Evolutionary conservation across 768 basidiomycete genomes (phyloP).

Genomic region (Tulasnella sp.): DNA sequence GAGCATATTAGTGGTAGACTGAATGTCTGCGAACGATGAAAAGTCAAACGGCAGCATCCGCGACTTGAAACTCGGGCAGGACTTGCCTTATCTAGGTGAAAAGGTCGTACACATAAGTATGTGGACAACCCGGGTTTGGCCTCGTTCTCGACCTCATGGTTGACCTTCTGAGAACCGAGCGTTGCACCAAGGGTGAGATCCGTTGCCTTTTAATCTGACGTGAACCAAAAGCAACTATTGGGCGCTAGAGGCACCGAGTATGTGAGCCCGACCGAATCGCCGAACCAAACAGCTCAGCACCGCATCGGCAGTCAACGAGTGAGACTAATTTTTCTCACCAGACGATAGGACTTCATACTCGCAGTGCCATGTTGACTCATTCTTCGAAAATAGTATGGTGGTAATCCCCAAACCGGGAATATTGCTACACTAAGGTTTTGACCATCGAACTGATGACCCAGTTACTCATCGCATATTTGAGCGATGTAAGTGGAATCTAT

Average conservation of each 20-base stretch:
- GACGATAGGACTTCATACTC: too few relatives aligned
- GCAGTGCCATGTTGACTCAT: too few relatives aligned
- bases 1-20: not conserved
- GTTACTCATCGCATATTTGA: not conserved
- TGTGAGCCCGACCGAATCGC: not conserved
- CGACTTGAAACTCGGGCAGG: not conserved
- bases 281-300: not conserved
- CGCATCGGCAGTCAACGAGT: too few relatives aligned
- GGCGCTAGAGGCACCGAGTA: not conserved
- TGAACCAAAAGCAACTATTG: not conserved
- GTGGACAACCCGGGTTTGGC: not conserved
- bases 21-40: not conserved
- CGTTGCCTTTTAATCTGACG: not conserved
- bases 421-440: not conserved
- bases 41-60: too few relatives aligned
- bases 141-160: constrained; percentile 29
- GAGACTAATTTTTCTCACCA: too few relatives aligned
- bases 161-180: constrained; percentile 23
- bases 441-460: not conserved
- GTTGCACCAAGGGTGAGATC: not conserved
- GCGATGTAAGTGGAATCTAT: not conserved
- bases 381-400: too few relatives aligned
- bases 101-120: not conserved
- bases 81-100: not conserved
- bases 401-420: too few relatives aligned